A percentile compares a stretch with the other conserved stretches of the same genome.
Conservation (phyloP, 345 rosid species). For the Litchi chinensis region DNA sequence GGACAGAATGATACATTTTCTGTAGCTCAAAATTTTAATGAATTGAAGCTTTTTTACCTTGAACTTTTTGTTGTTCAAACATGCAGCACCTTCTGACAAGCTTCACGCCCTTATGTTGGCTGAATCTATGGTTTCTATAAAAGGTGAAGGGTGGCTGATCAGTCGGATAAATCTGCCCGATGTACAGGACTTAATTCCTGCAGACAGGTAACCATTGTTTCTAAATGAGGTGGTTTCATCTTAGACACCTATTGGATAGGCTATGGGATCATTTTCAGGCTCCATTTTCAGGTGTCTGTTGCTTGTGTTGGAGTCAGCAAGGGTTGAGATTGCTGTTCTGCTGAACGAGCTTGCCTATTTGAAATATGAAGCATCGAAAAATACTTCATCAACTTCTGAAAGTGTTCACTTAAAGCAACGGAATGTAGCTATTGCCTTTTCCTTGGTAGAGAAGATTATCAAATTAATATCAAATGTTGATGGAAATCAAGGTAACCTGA, state of each 20-base stretch:
- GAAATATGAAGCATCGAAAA: slow-evolving; percentile 78
- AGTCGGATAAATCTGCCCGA: slow-evolving; percentile 52
- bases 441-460: slow-evolving; percentile 84
- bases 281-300: slow-evolving; percentile 69
- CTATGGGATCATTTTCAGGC: slow-evolving; percentile 8
- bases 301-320: slow-evolving; percentile 80
- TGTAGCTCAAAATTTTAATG: neutral
- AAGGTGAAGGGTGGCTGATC: slow-evolving; percentile 77
- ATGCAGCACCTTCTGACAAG: slow-evolving; percentile 79
- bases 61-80: slow-evolving; percentile 20
- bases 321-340: slow-evolving; percentile 87
- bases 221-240: neutral
- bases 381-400: slow-evolving; percentile 51
- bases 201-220: slow-evolving; percentile 52
- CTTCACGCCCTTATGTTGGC: slow-evolving; percentile 83
- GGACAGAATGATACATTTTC: neutral
- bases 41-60: slow-evolving; percentile 20
- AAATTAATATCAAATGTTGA: slow-evolving; percentile 52
- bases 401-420: slow-evolving; percentile 57
- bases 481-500: slow-evolving; percentile 60
- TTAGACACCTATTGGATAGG: neutral
- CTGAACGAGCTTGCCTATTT: slow-evolving; percentile 80
- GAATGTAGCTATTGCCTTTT: slow-evolving; percentile 62
- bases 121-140: slow-evolving; percentile 62
- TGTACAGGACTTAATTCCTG: slow-evolving; percentile 54